phyloP scores from a whole-genome alignment of 2,329 filamentous ascomycete genomes.

The Fusarium sp. region DNA sequence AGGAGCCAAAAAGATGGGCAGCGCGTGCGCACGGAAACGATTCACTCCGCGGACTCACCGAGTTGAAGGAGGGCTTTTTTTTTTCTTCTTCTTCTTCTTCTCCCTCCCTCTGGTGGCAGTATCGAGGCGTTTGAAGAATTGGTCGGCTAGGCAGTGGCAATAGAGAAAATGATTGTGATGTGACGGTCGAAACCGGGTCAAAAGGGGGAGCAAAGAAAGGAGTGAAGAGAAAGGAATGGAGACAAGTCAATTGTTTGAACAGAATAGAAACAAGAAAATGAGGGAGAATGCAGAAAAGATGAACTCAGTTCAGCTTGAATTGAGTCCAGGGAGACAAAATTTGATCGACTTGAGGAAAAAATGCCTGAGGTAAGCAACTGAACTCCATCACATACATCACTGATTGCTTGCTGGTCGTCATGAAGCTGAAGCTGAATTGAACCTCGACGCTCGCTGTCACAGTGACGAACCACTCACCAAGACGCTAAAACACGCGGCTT shows the following conservation, averaged over 20 bases:
- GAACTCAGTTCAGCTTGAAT: constrained; percentile 25
- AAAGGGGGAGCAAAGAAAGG: constrained; percentile 4
- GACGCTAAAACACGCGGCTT: constrained; percentile 34
- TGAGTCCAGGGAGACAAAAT: constrained; percentile 19
- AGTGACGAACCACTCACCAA: constrained; percentile 18
- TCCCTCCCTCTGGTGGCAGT: constrained; percentile 11
- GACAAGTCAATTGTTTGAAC: constrained; percentile 30
- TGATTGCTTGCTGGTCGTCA: constrained; percentile 38
- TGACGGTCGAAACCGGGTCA: neutral
- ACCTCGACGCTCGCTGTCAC: constrained; percentile 12
- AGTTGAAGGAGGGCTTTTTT: neutral
- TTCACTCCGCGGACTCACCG: constrained; percentile 15
- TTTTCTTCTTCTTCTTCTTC: too few relatives aligned
- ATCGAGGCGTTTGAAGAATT: neutral
- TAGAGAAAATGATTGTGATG: constrained; percentile 4
- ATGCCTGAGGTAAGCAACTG: constrained; percentile 34
- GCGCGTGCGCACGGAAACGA: constrained; percentile 21
- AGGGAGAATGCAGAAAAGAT: constrained; percentile 13
- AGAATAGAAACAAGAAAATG: constrained; percentile 1
- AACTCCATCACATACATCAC: neutral
- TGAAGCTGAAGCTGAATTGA: constrained; percentile 21
- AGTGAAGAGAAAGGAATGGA: constrained; percentile 31
- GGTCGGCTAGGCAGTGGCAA: constrained; percentile 7
- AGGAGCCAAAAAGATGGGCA: constrained; percentile 8
- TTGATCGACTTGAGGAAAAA: constrained; percentile 25